Evolutionary conservation across 2,329 filamentous ascomycete species (phyloP), one percentile per base, ranked within the genome.

Genomic region (Stachybotrys chartarum): DNA sequence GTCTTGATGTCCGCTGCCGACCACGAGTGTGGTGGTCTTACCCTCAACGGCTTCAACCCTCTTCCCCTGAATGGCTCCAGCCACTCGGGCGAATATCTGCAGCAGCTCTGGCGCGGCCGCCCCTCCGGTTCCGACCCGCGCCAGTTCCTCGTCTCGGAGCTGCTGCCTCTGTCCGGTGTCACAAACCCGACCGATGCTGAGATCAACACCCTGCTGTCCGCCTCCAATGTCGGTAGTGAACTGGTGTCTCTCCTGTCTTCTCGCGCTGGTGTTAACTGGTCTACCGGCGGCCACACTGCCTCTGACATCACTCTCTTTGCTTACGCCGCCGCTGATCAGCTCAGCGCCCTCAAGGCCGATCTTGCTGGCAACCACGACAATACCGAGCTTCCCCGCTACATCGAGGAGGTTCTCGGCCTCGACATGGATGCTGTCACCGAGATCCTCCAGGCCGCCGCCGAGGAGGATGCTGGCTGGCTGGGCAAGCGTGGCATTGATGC

Each of bases 1-100:
- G 61, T 66, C 52, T 65, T 74, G 59, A 64, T 74, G 31, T 68
- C 67, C 8, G 71, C 67, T 30, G 70, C 70, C 2, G 70, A 73
- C 53, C 61, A 64, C 55, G 61, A 63, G 63, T 70, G 66, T 12
- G 71, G 71, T 42, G 71, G 71, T n/a, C 56, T 74, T 35, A 70
- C 70, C 0, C 61, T 72, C 17, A 52, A 52, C 18, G 67, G 68
- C 54, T 71, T 66, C 57, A 62, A 70, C 49, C 70, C 69, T 0
- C 59, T 62, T 5, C 62, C 61, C 1, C 63, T 73, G 7, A 58
- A 61, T 3, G 55, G 52, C 24, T 63, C 63, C 1, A 66, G 39
- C 50, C 58, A 51, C 52, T 66, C 68, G 2, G 60, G 60, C 11
- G 70, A 70, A 48, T 59, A 64, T 42, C 62, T 69, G 35, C 57